Base-by-base conservation (phyloP, 2,329 filamentous ascomycete species). In the Phoma sp. region DNA sequence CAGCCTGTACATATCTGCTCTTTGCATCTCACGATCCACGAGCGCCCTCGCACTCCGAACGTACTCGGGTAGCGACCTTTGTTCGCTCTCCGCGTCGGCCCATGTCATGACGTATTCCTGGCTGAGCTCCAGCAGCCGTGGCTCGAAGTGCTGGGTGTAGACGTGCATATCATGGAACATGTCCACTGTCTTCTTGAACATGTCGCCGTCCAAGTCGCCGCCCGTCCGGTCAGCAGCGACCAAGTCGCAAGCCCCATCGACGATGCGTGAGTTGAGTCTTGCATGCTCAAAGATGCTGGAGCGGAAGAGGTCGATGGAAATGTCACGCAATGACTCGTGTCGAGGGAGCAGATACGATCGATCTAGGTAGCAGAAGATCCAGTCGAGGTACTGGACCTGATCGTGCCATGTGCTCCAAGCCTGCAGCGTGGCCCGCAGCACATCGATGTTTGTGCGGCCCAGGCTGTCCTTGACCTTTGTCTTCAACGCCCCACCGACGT, bases 291-390 rank as follows among this genome's bases (percentile, higher is more conserved):
- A 86, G 28, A 89, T 77, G 39, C 79, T 74, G 7, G 77, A 83
- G 47, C 90, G 85, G 72, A 98, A 99, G 55, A 92, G 83, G 12
- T 81, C 77, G 49, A 95, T 86, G 5, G 88, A 86, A 79, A 96
- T 87, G 68, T 96, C 91, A 67, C 93, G 89, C 51, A 99, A 86
- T 28, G 89, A 89, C 18, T 88, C 85, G 62, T 88, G 87, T 38
- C 87, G 87, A 52, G 89, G 87, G 2, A 96, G 80, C 7, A 99
- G 82, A 69, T 92, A 97, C 2, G 92, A 91, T 59, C 95, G 87
- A 72, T 99, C 93, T 61, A 99, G 83, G 69, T 93, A 99, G 77
- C 92, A 96, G 76, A 97, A 98, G 32, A 96, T 89, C 59, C 90
- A 93, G 42, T 92, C 86, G 46, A 99, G 85, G 12, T 88, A 87